These are phyloP conservation scores for Edaphochlamys debaryana DNA, from an alignment of 139 green algal genomes.

Conservation along the genomic window DNA sequence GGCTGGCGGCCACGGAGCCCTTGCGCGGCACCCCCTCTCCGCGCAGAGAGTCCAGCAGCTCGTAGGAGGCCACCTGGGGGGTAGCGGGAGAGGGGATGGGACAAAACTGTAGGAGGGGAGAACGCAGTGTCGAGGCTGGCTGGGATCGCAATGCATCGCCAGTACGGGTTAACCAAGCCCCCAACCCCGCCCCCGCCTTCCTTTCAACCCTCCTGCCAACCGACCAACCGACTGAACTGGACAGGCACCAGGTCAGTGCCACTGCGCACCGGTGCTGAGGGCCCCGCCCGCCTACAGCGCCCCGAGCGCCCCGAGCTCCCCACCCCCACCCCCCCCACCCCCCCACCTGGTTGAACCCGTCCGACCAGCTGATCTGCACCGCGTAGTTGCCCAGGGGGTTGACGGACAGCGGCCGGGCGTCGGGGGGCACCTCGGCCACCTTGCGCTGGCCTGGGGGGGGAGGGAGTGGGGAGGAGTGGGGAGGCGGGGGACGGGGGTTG, in stretches of 20 bases:
- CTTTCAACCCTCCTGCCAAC: no score
- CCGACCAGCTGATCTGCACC: constrained; percentile 87
- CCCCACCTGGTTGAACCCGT: constrained; percentile 89
- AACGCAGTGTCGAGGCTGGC: not conserved
- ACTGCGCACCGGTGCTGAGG: not conserved
- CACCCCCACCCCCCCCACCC: not conserved
- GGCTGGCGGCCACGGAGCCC: not conserved
- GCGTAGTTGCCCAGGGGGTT: constrained; percentile 97
- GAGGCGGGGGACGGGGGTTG: not conserved
- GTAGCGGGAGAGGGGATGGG: not conserved
- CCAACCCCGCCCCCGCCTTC: no score
- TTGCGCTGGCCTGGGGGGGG: constrained; percentile 59
- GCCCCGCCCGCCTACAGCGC: no score
- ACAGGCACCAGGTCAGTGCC: no score
- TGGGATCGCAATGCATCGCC: no score
- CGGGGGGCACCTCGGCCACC: constrained; percentile 73
- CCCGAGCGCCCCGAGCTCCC: not conserved
- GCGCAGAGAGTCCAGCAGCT: constrained; percentile 52
- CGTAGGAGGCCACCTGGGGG: constrained; percentile 42
- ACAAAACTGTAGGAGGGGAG: not conserved
- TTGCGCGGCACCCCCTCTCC: constrained; percentile 4
- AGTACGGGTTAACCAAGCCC: no score
- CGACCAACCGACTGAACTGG: no score
- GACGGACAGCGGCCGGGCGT: constrained; percentile 77
- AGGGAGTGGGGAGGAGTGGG: not conserved